Conservation (phyloP, 176 grass and related monocot genomes). For the Tillandsia leiboldiana region DNA sequence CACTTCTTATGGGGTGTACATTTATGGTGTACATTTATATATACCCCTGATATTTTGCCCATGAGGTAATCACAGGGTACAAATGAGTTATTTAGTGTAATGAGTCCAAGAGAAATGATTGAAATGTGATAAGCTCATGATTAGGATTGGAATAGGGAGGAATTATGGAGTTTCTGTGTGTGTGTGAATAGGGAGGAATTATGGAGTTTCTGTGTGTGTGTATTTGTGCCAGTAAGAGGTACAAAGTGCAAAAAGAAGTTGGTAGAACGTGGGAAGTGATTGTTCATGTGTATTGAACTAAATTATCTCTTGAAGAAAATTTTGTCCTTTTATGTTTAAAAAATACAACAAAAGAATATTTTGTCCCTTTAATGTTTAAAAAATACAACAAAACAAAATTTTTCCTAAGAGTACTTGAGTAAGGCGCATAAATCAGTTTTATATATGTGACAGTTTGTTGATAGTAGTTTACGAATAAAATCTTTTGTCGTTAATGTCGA, state of each 20-base stretch:
- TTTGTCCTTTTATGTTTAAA: conserved; percentile 23
- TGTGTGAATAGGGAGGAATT: background rate
- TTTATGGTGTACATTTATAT: no score
- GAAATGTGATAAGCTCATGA: conserved; percentile 13
- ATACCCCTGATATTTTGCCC: background rate
- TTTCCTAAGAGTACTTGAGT: no score
- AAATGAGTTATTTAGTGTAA: conserved; percentile 1
- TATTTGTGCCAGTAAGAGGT: conserved; percentile 16
- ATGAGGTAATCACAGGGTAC: conserved; percentile 11
- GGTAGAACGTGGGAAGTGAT: conserved; percentile 58
- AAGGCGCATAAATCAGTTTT: no score
- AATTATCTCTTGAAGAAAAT: conserved; percentile 1
- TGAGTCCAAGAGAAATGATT: conserved; percentile 10
- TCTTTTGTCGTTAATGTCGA: no score
- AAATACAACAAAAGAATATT: background rate
- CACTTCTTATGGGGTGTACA: no score
- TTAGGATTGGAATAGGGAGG: background rate
- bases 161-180: conserved; percentile 1
- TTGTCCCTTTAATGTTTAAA: conserved; percentile 16
- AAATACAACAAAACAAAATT: background rate
- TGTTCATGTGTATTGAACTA: conserved; percentile 8
- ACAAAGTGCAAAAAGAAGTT: conserved; percentile 24
- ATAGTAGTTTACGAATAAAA: no score
- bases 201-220: background rate
- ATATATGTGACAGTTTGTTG: no score